Conservation (phyloP, 1,284 basidiomycete genomes). For the Trichosporon faecale region DNA sequence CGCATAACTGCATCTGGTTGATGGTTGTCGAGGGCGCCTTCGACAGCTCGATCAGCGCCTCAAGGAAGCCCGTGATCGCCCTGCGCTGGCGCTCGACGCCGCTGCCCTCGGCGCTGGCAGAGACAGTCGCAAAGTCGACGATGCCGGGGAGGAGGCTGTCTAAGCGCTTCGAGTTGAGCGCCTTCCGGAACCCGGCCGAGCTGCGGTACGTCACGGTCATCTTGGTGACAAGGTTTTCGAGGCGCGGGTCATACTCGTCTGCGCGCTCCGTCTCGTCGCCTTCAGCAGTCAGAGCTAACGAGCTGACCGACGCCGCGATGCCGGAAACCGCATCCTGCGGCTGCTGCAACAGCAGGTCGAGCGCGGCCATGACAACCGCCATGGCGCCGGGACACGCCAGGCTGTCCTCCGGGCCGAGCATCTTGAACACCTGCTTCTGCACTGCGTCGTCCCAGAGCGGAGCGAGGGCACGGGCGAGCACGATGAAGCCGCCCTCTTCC, state of each 20-base stretch:
- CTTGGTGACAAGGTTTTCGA: constrained; percentile 36
- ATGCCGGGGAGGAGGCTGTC: constrained; percentile 45
- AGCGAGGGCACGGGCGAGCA: constrained; percentile 40
- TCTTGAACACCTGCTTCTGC: constrained; percentile 35
- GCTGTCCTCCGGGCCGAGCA: constrained; percentile 25
- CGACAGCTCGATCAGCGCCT: constrained; percentile 34
- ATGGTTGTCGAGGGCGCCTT: constrained; percentile 36
- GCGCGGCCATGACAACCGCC: constrained; percentile 35
- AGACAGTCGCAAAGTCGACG: constrained; percentile 47
- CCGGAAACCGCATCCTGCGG: constrained; percentile 8
- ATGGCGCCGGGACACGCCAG: constrained; percentile 36
- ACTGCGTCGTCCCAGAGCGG: constrained; percentile 40
- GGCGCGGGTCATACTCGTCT: constrained; percentile 25
- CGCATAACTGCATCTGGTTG: constrained; percentile 35
- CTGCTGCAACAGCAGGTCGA: constrained; percentile 43
- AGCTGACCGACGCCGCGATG: constrained; percentile 10
- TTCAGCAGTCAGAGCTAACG: not conserved
- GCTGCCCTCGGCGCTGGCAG: constrained; percentile 25
- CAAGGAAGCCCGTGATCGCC: constrained; percentile 33
- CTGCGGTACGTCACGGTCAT: constrained; percentile 34
- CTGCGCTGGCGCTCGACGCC: constrained; percentile 29
- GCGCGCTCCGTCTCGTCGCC: not conserved
- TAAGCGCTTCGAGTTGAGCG: constrained; percentile 38
- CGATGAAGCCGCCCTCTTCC: constrained; percentile 48
- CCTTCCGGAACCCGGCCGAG: constrained; percentile 36